Percentiles rank a stretch among this genome's conserved stretches.
Evolutionary conservation across 140 eudicot genomes (phyloP).

Genomic region (Flaveria floridana): DNA sequence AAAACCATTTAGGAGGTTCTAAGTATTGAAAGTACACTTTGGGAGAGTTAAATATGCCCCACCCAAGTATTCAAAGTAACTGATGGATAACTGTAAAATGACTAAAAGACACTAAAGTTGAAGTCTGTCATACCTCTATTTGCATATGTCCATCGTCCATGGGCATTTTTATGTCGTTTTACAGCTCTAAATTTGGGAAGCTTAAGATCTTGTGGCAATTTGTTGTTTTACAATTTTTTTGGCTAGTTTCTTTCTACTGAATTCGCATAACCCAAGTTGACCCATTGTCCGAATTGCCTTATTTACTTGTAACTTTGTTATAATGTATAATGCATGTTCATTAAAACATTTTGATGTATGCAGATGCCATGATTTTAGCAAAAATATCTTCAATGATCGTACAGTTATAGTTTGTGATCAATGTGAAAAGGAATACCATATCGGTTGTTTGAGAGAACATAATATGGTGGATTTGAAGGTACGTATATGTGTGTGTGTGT

Average conservation of each 20-base stretch:
- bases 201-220: background rate
- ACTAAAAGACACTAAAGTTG: background rate
- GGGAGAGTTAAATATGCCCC: slow-evolving; percentile 3
- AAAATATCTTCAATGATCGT: slow-evolving; percentile 72
- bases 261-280: background rate
- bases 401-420: slow-evolving; percentile 95
- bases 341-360: slow-evolving; percentile 15
- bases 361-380: slow-evolving; percentile 79
- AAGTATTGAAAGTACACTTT: background rate
- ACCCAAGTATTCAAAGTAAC: background rate
- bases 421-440: slow-evolving; percentile 91
- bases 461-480: slow-evolving; percentile 93
- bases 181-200: background rate
- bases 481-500: slow-evolving; percentile 7
- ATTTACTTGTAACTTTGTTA: background rate
- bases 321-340: slow-evolving; percentile 12
- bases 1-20: background rate
- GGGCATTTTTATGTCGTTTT: background rate
- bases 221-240: background rate
- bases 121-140: background rate
- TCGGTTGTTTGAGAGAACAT: slow-evolving; percentile 79
- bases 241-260: background rate
- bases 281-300: background rate
- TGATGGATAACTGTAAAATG: background rate
- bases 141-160: background rate